These are phyloP conservation scores for Bassia scoparia DNA, from an alignment of 148 eudicot genomes.

Conservation along the genomic window DNA sequence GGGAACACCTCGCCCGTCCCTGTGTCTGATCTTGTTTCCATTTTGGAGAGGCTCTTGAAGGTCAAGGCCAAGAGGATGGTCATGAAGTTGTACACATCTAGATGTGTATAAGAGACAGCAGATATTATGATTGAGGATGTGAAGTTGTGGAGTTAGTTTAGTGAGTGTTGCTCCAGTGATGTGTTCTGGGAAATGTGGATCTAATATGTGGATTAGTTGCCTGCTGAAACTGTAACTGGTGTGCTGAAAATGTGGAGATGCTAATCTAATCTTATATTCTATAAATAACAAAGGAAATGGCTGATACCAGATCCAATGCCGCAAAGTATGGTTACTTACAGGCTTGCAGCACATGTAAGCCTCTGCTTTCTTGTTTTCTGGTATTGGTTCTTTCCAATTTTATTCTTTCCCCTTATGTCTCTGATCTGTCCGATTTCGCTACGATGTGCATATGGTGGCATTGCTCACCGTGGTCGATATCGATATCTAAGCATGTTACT, in stretches of 20 bases:
- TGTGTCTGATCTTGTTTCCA: slow-evolving; percentile 70
- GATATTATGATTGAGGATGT: neutral
- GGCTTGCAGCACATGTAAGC: slow-evolving; percentile 23
- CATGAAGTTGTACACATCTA: slow-evolving; percentile 63
- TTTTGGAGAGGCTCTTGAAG: slow-evolving; percentile 66
- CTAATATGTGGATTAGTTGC: slow-evolving; percentile 15
- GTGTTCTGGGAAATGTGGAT: slow-evolving; percentile 27
- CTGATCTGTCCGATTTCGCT: neutral
- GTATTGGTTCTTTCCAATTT: neutral
- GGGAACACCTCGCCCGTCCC: slow-evolving; percentile 88
- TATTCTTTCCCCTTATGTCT: neutral
- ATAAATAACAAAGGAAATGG: slow-evolving; percentile 2
- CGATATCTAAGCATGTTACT: too few species aligned
- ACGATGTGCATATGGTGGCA: too few species aligned
- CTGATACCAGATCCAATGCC: slow-evolving; percentile 18
- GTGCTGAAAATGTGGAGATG: slow-evolving; percentile 21
- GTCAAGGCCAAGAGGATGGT: slow-evolving; percentile 64
- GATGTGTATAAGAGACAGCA: too few species aligned
- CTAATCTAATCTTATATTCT: neutral
- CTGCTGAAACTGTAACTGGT: neutral
- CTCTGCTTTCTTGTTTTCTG: slow-evolving; percentile 15
- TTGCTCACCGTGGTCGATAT: too few species aligned
- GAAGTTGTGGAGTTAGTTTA: slow-evolving; percentile 6
- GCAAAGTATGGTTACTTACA: slow-evolving; percentile 5
- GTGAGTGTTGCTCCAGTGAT: slow-evolving; percentile 1